Evolutionary conservation across 352 stramenopile genomes (phyloP).

Genomic region (Phytophthora capsici): DNA sequence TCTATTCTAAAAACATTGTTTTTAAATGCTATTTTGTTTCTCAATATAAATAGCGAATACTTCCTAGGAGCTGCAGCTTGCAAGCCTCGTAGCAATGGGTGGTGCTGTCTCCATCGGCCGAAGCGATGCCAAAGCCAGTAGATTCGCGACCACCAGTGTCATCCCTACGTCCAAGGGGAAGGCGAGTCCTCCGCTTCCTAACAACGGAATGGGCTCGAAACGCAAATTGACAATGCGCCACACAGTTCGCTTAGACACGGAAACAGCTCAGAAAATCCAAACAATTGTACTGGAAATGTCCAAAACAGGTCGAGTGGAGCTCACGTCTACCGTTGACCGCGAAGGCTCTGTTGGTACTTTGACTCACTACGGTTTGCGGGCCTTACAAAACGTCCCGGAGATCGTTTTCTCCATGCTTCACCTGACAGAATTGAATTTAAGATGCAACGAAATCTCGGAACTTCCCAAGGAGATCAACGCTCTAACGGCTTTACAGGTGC

Average conservation of each 20-base stretch:
- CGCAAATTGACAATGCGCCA: constrained; percentile 48
- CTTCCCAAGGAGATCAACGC: constrained; percentile 67
- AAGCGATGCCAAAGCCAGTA: constrained; percentile 3
- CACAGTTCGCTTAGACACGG: constrained; percentile 38
- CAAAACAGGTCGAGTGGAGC: constrained; percentile 54
- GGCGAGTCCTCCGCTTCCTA: constrained; percentile 1
- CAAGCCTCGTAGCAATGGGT: constrained; percentile 40
- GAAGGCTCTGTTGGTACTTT: constrained; percentile 62
- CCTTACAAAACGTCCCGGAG: constrained; percentile 55
- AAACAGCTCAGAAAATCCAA: constrained; percentile 37
- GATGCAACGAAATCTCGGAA: constrained; percentile 65
- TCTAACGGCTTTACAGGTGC: constrained; percentile 49
- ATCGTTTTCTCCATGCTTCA: constrained; percentile 66
- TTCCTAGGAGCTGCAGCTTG: no score
- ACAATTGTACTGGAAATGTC: constrained; percentile 63
- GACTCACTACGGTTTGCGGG: constrained; percentile 52
- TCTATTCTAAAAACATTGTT: background rate
- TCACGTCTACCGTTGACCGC: constrained; percentile 60
- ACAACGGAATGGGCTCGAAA: constrained; percentile 16
- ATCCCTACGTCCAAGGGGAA: constrained; percentile 11
- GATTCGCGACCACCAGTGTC: constrained; percentile 21
- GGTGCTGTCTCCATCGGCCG: constrained; percentile 33
- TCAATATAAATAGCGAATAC: constrained; percentile 6
- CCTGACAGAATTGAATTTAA: constrained; percentile 68
- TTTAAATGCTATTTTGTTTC: background rate